Evolutionary conservation across 2,329 filamentous ascomycete genomes (phyloP).

Genomic region (Cladosporium colombiae): DNA sequence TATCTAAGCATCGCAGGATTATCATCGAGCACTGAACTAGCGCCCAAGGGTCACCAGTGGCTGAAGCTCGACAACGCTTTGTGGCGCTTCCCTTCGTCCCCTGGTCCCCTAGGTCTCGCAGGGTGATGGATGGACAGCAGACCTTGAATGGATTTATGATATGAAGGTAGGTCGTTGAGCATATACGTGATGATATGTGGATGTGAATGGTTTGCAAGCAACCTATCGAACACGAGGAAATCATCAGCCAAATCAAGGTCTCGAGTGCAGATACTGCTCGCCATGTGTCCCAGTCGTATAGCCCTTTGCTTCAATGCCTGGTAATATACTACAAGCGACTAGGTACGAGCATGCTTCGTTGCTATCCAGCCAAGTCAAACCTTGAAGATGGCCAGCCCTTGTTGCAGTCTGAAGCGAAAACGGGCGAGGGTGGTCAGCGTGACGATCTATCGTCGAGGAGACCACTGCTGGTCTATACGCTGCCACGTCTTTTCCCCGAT

Average conservation of each 20-base stretch:
- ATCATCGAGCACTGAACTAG: background rate
- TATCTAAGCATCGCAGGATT: background rate
- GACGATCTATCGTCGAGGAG: background rate
- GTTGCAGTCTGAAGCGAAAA: background rate
- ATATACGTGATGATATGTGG: background rate
- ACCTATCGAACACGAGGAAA: background rate
- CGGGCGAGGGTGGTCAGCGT: background rate
- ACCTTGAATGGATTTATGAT: background rate
- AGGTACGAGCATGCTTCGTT: background rate
- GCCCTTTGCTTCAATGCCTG: background rate
- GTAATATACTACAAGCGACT: background rate
- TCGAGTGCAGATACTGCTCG: background rate
- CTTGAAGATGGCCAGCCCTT: background rate
- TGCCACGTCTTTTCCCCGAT: background rate
- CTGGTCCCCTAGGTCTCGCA: background rate
- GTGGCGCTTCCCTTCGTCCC: background rate
- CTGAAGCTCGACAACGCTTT: background rate
- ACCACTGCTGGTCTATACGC: background rate
- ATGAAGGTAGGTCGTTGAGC: background rate
- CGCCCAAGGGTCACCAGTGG: background rate
- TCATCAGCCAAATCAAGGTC: background rate
- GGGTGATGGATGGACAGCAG: background rate
- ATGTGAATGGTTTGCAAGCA: background rate
- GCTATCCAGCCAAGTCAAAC: background rate
- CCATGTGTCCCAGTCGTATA: background rate